phyloP scores from a whole-genome alignment of 441 rosid species.

The Lepidium campestre region DNA sequence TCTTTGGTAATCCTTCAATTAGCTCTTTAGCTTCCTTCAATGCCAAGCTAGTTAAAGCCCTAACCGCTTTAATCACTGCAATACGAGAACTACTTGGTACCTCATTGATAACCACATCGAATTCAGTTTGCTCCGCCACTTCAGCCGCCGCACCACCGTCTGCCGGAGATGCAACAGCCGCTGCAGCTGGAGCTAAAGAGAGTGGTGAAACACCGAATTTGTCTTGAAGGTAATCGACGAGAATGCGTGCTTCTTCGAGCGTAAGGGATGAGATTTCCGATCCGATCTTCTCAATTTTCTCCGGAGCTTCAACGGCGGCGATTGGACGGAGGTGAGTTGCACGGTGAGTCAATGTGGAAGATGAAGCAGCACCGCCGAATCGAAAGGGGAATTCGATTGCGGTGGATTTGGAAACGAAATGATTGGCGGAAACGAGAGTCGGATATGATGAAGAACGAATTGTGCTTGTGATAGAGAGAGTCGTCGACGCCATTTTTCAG shows the following conservation, averaged over 20 bases:
- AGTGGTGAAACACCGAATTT: constrained; percentile 75
- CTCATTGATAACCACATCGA: constrained; percentile 67
- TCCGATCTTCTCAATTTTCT: constrained; percentile 72
- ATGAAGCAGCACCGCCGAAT: not conserved
- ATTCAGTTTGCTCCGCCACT: constrained; percentile 65
- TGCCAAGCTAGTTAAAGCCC: constrained; percentile 55
- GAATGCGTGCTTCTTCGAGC: constrained; percentile 62
- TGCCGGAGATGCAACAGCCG: constrained; percentile 32
- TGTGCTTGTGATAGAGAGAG: constrained; percentile 31
- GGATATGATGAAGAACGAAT: constrained; percentile 18
- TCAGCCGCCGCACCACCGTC: constrained; percentile 31
- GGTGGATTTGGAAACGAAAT: not conserved
- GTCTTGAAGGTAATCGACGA: constrained; percentile 76
- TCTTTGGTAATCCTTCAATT: constrained; percentile 80
- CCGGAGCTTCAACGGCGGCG: constrained; percentile 53
- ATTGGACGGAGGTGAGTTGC: constrained; percentile 39
- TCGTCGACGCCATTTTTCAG: constrained; percentile 13
- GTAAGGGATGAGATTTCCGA: constrained; percentile 58
- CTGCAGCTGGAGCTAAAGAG: constrained; percentile 52
- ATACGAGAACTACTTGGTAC: constrained; percentile 63
- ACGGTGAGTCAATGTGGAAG: constrained; percentile 34
- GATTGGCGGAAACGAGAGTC: constrained; percentile 7
- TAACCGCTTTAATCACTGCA: constrained; percentile 62
- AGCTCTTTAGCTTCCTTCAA: constrained; percentile 78
- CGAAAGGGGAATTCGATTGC: constrained; percentile 27